Conservation (phyloP, 2,329 filamentous ascomycete species). For the Thielaviopsis euricoi region DNA sequence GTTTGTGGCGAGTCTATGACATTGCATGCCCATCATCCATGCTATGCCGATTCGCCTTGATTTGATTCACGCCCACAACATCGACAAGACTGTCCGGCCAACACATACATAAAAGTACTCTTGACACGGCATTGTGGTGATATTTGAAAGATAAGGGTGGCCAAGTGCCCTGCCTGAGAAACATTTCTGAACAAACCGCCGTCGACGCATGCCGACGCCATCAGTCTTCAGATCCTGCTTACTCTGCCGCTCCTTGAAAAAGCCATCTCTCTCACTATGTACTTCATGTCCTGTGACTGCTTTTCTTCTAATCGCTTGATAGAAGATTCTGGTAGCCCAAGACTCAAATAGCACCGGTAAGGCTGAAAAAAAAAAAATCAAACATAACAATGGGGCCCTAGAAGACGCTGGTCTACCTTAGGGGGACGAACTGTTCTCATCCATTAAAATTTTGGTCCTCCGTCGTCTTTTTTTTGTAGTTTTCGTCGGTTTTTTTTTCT, state of each 20-base stretch:
- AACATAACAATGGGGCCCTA: background rate
- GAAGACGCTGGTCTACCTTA: background rate
- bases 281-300: background rate
- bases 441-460: background rate
- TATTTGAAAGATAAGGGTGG: too few species aligned
- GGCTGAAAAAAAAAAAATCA: background rate
- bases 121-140: too few species aligned
- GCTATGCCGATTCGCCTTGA: too few species aligned
- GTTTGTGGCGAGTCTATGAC: too few species aligned
- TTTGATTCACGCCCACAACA: too few species aligned
- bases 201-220: too few species aligned
- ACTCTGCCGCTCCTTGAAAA: background rate
- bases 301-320: background rate
- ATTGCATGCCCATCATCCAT: too few species aligned
- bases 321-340: background rate
- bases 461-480: background rate
- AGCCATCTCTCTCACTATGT: background rate
- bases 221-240: background rate
- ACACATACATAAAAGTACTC: too few species aligned
- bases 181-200: too few species aligned
- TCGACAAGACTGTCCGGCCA: too few species aligned
- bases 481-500: background rate
- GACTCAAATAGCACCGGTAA: background rate
- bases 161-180: too few species aligned
- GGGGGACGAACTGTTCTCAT: background rate